A percentile compares a stretch with the other conserved stretches of the same genome.
These are phyloP conservation scores for Euphrasia arctica DNA, from an alignment of 305 asterid species.

Conservation along the genomic window DNA sequence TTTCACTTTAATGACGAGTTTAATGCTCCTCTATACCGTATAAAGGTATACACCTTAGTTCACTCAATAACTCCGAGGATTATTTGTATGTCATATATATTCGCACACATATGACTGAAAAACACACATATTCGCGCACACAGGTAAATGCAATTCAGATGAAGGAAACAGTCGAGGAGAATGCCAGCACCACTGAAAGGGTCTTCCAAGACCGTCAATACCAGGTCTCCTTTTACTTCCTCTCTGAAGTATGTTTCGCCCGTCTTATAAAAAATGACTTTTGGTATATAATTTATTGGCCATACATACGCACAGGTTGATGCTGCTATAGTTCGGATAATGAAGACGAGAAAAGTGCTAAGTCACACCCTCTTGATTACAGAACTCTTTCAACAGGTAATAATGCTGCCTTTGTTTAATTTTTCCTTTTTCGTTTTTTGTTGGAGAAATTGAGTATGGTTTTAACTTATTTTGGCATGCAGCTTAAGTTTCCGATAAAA, in stretches of 20 bases:
- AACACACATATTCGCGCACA: not conserved
- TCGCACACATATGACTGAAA: too few species aligned
- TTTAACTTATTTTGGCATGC: constrained; percentile 22
- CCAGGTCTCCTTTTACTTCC: constrained; percentile 47
- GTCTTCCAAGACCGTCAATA: constrained; percentile 98
- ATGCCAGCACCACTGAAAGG: constrained; percentile 92
- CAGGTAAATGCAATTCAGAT: constrained; percentile 98
- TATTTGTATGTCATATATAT: too few species aligned
- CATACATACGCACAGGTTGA: constrained; percentile 70
- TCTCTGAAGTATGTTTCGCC: not conserved
- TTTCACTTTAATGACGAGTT: constrained; percentile 83
- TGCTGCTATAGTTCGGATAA: constrained; percentile 96
- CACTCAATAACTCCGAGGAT: too few species aligned
- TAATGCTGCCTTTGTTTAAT: not conserved
- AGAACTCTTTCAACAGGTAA: constrained; percentile 97
- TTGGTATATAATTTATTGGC: constrained; percentile 5
- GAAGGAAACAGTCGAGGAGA: constrained; percentile 98
- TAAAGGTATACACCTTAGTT: constrained; percentile 49
- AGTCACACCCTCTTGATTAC: constrained; percentile 94
- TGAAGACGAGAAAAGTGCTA: constrained; percentile 93
- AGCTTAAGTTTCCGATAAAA: constrained; percentile 94
- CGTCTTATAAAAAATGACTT: not conserved
- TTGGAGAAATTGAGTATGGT: not conserved
- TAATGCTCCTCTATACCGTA: constrained; percentile 84
- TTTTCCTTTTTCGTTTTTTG: not conserved